These are phyloP conservation scores for Guyanaporus albipodus DNA, from an alignment of 768 basidiomycete genomes.

Conservation along the genomic window DNA sequence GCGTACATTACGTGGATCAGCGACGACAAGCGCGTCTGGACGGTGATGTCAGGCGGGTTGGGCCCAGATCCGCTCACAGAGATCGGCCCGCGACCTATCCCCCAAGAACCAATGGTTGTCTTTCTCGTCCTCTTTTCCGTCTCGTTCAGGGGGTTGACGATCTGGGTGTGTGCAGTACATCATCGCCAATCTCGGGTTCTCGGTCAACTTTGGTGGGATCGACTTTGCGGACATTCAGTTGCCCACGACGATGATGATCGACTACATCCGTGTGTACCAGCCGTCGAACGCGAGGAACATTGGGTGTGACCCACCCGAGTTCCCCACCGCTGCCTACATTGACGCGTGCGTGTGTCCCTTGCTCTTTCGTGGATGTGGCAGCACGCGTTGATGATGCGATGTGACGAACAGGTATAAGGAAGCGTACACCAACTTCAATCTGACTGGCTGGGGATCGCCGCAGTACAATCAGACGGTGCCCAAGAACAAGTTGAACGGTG, in stretches of 20 bases:
- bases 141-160: neutral
- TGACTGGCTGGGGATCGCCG: constrained; percentile 40
- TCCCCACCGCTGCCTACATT: constrained; percentile 78
- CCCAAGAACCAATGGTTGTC: constrained; percentile 65
- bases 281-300: constrained; percentile 44
- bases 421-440: constrained; percentile 43
- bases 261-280: constrained; percentile 82
- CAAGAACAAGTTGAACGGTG: constrained; percentile 45
- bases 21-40: constrained; percentile 53
- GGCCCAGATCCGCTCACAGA: constrained; percentile 48
- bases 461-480: constrained; percentile 53
- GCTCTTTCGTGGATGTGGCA: neutral
- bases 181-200: constrained; percentile 69
- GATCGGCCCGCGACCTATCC: constrained; percentile 54
- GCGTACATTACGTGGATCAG: constrained; percentile 71
- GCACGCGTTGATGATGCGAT: neutral
- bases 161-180: constrained; percentile 52
- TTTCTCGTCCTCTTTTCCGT: neutral
- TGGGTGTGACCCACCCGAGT: constrained; percentile 66
- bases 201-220: constrained; percentile 61
- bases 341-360: constrained; percentile 51
- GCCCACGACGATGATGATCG: constrained; percentile 63
- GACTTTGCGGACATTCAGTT: constrained; percentile 53
- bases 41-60: constrained; percentile 45
- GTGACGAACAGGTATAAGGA: constrained; percentile 35